Evolutionary conservation across 1,139 yeast species (phyloP), one percentile per base, ranked within the genome.

Genomic region (Taphrina wiesneri): DNA sequence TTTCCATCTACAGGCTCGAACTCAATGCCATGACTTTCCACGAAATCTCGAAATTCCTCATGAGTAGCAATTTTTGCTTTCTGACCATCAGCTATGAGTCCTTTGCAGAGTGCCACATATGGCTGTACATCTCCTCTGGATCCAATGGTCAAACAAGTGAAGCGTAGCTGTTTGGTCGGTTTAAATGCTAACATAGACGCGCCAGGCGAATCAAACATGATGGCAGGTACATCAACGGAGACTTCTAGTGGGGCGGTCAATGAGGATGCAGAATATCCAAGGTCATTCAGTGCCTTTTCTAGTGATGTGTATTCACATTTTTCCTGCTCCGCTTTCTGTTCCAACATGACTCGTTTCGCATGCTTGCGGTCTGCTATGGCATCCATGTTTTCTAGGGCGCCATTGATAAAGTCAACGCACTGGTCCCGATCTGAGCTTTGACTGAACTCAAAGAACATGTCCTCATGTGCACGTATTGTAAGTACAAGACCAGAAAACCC

Each of bases 41-140:
- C 83, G 92, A 96, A 91, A 1, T 81, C 85, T 70, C 83, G 80
- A 74, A 91, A 92, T 74, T 92, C 98, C 0, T 73, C 72, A 75
- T 92, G 98, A 0, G 97, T 88, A 0, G 95, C 96, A 68, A 92
- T 91, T 25, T 86, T 85, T 0, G 90, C 96, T 23, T 75, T 76
- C 73, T 92, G 97, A 0, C 97, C 97, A 72, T 92, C 97, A 34
- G 80, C 79, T 56, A 84, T 76, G 57, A 92, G 78, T 0, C 93
- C 96, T 71, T 86, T 85, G 0, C 90, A 95, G n/a, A 92, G 77
- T 0, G 98, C 93, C 70, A 92, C 87, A 74, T 91, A 93, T 0
- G 98, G 98, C 75, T 92, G 98, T 6, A 92, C 98, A 76, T 92
- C 98, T 52, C 98, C 98, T 67, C 98, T 80, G 0, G 97, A 90